A percentile compares a stretch with the other conserved stretches of the same genome.
Evolutionary conservation across 2,329 filamentous ascomycete species (phyloP).

Genomic region (Calonectria pseudoturangicola): DNA sequence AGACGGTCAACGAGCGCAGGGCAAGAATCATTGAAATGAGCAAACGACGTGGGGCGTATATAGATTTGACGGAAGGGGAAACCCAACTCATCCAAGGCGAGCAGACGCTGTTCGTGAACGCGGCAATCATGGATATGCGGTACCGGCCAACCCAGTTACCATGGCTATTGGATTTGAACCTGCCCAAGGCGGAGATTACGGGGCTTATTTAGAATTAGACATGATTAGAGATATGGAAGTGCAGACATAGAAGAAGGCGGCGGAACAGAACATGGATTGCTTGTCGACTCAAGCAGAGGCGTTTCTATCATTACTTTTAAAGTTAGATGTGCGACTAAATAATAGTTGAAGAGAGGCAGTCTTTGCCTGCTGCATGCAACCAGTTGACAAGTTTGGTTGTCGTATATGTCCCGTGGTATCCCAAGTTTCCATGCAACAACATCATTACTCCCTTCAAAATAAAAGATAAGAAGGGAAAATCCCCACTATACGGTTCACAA

Average conservation of each 20-base stretch:
- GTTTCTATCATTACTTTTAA: constrained; percentile 43
- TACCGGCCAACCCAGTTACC: constrained; percentile 67
- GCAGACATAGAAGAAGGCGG: neutral
- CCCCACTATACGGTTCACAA: constrained; percentile 4
- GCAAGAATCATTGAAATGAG: constrained; percentile 47
- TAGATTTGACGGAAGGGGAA: constrained; percentile 63
- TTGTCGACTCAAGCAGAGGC: constrained; percentile 41
- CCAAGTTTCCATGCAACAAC: constrained; percentile 21
- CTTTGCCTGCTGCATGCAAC: constrained; percentile 24
- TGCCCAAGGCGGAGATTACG: constrained; percentile 53
- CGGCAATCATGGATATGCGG: constrained; percentile 69
- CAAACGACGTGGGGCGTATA: constrained; percentile 56
- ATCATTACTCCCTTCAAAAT: constrained; percentile 15
- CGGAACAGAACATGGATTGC: constrained; percentile 17
- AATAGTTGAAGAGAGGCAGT: constrained; percentile 14
- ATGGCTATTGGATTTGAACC: constrained; percentile 71
- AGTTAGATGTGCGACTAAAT: constrained; percentile 36
- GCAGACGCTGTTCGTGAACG: constrained; percentile 77
- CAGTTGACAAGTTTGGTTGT: constrained; percentile 23
- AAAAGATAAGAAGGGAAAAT: neutral
- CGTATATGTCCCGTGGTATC: constrained; percentile 22
- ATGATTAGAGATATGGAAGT: neutral
- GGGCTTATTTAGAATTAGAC: neutral
- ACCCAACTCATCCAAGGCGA: constrained; percentile 59
- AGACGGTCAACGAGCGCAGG: constrained; percentile 38